Evolutionary conservation across 768 basidiomycete species (phyloP).

Genomic region (Piloderma croceum): DNA sequence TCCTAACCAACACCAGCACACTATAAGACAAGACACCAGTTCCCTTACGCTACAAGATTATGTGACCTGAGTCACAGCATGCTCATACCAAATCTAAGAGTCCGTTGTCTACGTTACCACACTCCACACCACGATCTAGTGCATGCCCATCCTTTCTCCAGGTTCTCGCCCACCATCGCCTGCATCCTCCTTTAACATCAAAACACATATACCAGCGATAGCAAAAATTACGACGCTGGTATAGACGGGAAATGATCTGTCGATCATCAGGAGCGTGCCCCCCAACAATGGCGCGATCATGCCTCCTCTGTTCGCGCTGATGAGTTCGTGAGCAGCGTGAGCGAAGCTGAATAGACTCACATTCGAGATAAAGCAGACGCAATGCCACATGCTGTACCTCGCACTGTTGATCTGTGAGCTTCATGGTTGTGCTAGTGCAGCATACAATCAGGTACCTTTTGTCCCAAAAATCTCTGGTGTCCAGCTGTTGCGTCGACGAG

Average conservation of each 20-base stretch:
- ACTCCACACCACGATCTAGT: slow-evolving; percentile 11
- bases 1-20: no score
- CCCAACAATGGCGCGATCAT: slow-evolving; percentile 85
- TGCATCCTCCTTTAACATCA: slow-evolving; percentile 50
- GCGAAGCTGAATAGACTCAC: slow-evolving; percentile 37
- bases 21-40: no score
- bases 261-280: slow-evolving; percentile 61
- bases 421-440: no score
- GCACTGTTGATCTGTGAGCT: slow-evolving; percentile 37
- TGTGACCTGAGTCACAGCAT: no score
- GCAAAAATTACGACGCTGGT: slow-evolving; percentile 63
- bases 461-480: slow-evolving; percentile 46
- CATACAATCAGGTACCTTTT: slow-evolving; percentile 50
- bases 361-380: slow-evolving; percentile 83
- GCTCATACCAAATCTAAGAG: no score
- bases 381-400: slow-evolving; percentile 85
- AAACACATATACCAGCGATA: slow-evolving; percentile 55
- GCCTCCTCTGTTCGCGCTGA: slow-evolving; percentile 53
- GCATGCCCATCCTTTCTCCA: slow-evolving; percentile 14
- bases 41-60: no score
- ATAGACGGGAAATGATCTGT: slow-evolving; percentile 71
- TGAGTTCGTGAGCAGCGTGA: slow-evolving; percentile 3
- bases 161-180: slow-evolving; percentile 29
- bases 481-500: no score
- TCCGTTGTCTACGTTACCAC: no score